These are phyloP conservation scores for Excoecaria agallocha DNA, from an alignment of 345 rosid species.

Conservation along the genomic window DNA sequence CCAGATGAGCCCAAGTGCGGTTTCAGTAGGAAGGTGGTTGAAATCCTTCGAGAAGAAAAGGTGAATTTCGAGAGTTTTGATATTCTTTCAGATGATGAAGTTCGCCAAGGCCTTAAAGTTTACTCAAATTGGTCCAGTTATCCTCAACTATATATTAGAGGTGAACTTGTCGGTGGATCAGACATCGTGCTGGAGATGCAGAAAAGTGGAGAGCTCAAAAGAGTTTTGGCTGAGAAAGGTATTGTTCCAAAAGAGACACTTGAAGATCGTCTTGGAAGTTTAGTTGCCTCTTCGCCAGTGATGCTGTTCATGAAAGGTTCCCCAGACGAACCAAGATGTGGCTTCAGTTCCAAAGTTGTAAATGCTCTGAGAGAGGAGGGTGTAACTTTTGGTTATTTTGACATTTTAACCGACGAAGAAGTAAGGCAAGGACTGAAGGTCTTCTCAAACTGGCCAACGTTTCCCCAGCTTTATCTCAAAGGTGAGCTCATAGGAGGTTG, in stretches of 20 bases:
- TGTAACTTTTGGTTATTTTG: slow-evolving; percentile 72
- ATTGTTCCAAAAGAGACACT: slow-evolving; percentile 44
- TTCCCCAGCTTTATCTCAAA: slow-evolving; percentile 88
- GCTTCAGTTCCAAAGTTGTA: slow-evolving; percentile 93
- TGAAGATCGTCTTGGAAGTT: slow-evolving; percentile 58
- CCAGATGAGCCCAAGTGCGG: slow-evolving; percentile 91
- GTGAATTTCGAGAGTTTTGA: slow-evolving; percentile 74
- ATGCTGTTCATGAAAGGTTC: slow-evolving; percentile 97
- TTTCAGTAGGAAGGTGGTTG: slow-evolving; percentile 86
- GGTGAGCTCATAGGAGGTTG: slow-evolving; percentile 98
- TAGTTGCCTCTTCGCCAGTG: slow-evolving; percentile 63
- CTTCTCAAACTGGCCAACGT: slow-evolving; percentile 96
- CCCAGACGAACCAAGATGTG: slow-evolving; percentile 85
- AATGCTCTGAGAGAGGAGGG: slow-evolving; percentile 69
- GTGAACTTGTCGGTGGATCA: slow-evolving; percentile 87
- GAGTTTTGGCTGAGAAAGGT: slow-evolving; percentile 62
- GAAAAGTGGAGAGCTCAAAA: slow-evolving; percentile 82
- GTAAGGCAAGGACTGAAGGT: slow-evolving; percentile 87
- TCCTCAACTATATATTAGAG: slow-evolving; percentile 81
- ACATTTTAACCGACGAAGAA: slow-evolving; percentile 76
- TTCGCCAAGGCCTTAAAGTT: slow-evolving; percentile 88
- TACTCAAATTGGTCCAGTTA: slow-evolving; percentile 97
- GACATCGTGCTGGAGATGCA: slow-evolving; percentile 93
- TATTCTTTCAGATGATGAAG: slow-evolving; percentile 73
- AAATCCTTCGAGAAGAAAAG: slow-evolving; percentile 71